Base-by-base conservation (phyloP, 2,329 filamentous ascomycete genomes). In the Talaromyces sp. region DNA sequence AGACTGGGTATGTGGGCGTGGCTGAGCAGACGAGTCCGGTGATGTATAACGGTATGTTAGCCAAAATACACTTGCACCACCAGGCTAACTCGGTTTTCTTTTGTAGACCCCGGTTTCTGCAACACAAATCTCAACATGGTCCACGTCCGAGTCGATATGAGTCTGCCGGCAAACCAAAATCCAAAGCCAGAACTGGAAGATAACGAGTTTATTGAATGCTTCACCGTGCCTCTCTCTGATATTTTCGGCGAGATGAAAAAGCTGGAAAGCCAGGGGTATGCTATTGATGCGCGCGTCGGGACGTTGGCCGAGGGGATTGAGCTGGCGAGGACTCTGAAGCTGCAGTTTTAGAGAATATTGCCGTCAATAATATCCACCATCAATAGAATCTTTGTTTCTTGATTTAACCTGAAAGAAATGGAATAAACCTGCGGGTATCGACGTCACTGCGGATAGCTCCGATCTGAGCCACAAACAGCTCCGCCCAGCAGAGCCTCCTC, bases 161-260 rank as follows among this genome's bases (percentile, higher is more conserved):
- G 77, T 4, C 77, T 86, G 1, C 83, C 88, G 0, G 86, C 86
- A 67, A 93, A 93, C 71, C 83, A 88, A 71, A 80, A 89, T 58
- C 85, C 85, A 1, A 81, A 86, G 72, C 87, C 90, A 0, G 78
- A 89, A 70, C 80, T 93, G 7, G 90, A 93, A 71, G 90, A 92
- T 28, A 88, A 86, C 65, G 90, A 93, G 75, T 93, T 92, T 71
- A 93, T 93, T 69, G 89, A 93, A 72, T 87, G 88, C 36, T 93
- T 93, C 69, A 85, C 84, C 9, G 81, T 91, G 8, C 87, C 86
- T 6, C 71, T 93, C 51, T 78, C 75, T 22, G 78, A 82, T 15
- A 73, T 93, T 44, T 92, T 88, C 78, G 81, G 81, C 0, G 86
- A 89, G 70, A 87, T 87, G 70, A 85, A 85, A 72, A 82, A 74